Percentiles rank a stretch among this genome's conserved stretches.
Conservation (phyloP, 805 yeast genomes). For the Monosporozyma solicola region DNA sequence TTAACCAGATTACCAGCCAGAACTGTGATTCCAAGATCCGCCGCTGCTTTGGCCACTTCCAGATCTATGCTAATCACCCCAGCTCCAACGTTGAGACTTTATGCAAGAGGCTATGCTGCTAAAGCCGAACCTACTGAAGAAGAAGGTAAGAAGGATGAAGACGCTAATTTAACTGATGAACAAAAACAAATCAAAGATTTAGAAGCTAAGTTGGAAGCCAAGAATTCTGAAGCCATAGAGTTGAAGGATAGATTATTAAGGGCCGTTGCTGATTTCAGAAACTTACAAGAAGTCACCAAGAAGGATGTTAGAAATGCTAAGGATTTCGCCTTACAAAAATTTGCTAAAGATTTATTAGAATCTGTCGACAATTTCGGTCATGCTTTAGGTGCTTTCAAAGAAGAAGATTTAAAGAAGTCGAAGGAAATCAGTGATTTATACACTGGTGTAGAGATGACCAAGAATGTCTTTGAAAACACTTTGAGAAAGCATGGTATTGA, state of each 20-base stretch:
- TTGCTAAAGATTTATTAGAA: conserved; percentile 82
- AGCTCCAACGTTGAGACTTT: not conserved
- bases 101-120: conserved; percentile 21
- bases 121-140: conserved; percentile 15
- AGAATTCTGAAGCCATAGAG: conserved; percentile 68
- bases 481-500: conserved; percentile 68
- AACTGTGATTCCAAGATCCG: conserved; percentile 1
- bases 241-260: conserved; percentile 76
- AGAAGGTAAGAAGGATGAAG: conserved; percentile 11
- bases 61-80: not conserved
- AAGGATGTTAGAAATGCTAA: conserved; percentile 78
- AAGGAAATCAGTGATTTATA: conserved; percentile 63
- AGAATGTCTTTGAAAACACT: conserved; percentile 77
- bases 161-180: conserved; percentile 17
- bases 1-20: not conserved
- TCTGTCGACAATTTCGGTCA: conserved; percentile 85
- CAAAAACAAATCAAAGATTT: conserved; percentile 31
- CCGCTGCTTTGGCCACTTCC: not conserved
- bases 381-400: conserved; percentile 65
- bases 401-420: conserved; percentile 49
- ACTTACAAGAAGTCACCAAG: conserved; percentile 82
- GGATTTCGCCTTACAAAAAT: conserved; percentile 86
- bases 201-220: conserved; percentile 46
- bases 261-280: conserved; percentile 86
- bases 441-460: conserved; percentile 88